Evolutionary conservation across 306 rosid genomes (phyloP).

Genomic region (Casuarina glauca): DNA sequence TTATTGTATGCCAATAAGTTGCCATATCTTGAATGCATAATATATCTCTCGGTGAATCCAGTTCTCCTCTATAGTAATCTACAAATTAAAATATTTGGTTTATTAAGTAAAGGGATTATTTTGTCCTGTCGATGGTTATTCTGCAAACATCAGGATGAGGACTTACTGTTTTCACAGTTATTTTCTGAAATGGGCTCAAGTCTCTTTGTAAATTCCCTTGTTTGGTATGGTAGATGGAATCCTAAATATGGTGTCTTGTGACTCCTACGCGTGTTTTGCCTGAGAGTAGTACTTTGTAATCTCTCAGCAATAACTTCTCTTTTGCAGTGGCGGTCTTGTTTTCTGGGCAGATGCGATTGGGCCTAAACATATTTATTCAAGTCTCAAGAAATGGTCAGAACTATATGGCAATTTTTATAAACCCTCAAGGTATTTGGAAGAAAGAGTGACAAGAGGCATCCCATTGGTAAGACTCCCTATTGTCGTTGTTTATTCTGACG

Average conservation of each 20-base stretch:
- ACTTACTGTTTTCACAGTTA: neutral
- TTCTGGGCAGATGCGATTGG: conserved; percentile 92
- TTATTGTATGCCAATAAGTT: neutral
- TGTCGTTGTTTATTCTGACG: neutral
- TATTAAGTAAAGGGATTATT: neutral
- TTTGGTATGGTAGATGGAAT: neutral
- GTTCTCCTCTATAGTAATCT: neutral
- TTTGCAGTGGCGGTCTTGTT: conserved; percentile 87
- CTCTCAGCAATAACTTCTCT: conserved; percentile 19
- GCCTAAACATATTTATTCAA: conserved; percentile 67
- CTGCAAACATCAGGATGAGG: neutral
- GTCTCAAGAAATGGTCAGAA: conserved; percentile 81
- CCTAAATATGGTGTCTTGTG: neutral
- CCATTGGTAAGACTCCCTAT: conserved; percentile 62
- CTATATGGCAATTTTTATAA: conserved; percentile 72
- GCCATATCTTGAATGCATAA: neutral
- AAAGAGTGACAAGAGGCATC: conserved; percentile 77
- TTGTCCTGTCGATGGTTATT: conserved; percentile 4
- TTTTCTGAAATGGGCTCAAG: neutral
- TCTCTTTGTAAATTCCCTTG: neutral
- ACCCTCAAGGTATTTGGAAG: conserved; percentile 91
- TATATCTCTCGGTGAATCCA: neutral
- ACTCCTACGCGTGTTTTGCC: neutral
- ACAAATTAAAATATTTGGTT: neutral
- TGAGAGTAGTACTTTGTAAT: neutral